A percentile compares a stretch with the other conserved stretches of the same genome.
phyloP scores from a whole-genome alignment of 2,329 filamentous ascomycete species.

The Ilyonectria sp. region DNA sequence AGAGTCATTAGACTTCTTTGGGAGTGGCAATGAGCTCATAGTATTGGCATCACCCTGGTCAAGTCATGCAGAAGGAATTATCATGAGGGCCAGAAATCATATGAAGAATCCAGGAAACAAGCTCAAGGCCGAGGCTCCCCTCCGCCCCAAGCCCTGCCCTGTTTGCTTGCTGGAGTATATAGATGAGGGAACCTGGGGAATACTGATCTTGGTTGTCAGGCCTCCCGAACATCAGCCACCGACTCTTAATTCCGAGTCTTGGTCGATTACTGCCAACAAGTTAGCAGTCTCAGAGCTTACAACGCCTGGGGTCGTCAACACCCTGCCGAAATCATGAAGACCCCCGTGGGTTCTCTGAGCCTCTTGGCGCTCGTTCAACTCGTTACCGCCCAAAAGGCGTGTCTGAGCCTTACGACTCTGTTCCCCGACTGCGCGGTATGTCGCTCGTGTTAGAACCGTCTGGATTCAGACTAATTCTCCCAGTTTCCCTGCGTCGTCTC shows the following conservation, averaged over 20 bases:
- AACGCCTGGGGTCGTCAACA: background rate
- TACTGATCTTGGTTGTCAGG: background rate
- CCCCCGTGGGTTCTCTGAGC: slow-evolving; percentile 16
- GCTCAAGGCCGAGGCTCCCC: slow-evolving; percentile 19
- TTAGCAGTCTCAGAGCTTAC: background rate
- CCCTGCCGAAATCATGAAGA: slow-evolving; percentile 14
- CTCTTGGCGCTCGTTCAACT: slow-evolving; percentile 39
- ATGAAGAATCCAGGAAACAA: slow-evolving; percentile 13
- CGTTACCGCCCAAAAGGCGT: slow-evolving; percentile 37
- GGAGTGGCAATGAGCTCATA: slow-evolving; percentile 6
- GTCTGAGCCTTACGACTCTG: slow-evolving; percentile 39
- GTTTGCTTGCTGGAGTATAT: background rate
- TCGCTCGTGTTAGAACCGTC: background rate
- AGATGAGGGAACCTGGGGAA: background rate
- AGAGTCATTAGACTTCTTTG: background rate
- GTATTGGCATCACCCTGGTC: background rate
- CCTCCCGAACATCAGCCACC: background rate
- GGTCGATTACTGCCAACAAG: background rate
- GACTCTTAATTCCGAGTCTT: background rate
- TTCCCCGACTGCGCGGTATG: slow-evolving; percentile 46
- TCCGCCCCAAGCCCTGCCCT: background rate
- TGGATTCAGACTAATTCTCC: slow-evolving; percentile 2
- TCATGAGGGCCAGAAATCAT: slow-evolving; percentile 16
- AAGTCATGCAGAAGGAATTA: background rate
- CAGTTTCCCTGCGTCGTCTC: slow-evolving; percentile 42